A percentile compares a stretch with the other conserved stretches of the same genome.
Evolutionary conservation across 2,329 filamentous ascomycete genomes (phyloP).

Genomic region (Hawksworthiomyces lignivorus): DNA sequence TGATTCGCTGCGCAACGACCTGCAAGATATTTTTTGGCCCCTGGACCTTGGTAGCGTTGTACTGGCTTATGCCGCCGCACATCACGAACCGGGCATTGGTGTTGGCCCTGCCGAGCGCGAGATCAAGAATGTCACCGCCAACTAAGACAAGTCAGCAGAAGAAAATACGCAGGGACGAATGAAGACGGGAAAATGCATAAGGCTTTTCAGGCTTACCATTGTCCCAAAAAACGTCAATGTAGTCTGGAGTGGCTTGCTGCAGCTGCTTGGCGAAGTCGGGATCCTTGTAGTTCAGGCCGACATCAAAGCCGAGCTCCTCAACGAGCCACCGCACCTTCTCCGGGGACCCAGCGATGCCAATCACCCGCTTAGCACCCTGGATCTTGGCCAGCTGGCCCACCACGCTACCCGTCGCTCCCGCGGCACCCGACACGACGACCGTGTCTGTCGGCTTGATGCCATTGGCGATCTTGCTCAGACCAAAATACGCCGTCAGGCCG

Average conservation of each 20-base stretch:
- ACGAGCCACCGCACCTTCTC: constrained; percentile 57
- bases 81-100: constrained; percentile 58
- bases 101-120: constrained; percentile 57
- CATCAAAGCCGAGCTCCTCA: constrained; percentile 58
- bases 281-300: constrained; percentile 62
- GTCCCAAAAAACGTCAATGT: constrained; percentile 65
- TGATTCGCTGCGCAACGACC: constrained; percentile 35
- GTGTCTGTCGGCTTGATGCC: constrained; percentile 48
- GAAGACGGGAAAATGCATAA: neutral
- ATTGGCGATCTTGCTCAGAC: constrained; percentile 50
- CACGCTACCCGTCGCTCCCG: constrained; percentile 59
- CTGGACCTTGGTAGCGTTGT: constrained; percentile 50
- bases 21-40: constrained; percentile 39
- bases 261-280: constrained; percentile 53
- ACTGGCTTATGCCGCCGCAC: constrained; percentile 64
- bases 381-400: constrained; percentile 61
- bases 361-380: constrained; percentile 42
- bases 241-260: constrained; percentile 45
- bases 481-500: constrained; percentile 60
- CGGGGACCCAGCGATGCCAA: constrained; percentile 47
- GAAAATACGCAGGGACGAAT: neutral
- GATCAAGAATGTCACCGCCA: constrained; percentile 61
- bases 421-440: constrained; percentile 59
- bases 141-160: constrained; percentile 27
- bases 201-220: too few species aligned